Percentiles rank a stretch among this genome's conserved stretches.
phyloP scores from a whole-genome alignment of 2,329 filamentous ascomycete genomes.

The Grosmannia serpens region DNA sequence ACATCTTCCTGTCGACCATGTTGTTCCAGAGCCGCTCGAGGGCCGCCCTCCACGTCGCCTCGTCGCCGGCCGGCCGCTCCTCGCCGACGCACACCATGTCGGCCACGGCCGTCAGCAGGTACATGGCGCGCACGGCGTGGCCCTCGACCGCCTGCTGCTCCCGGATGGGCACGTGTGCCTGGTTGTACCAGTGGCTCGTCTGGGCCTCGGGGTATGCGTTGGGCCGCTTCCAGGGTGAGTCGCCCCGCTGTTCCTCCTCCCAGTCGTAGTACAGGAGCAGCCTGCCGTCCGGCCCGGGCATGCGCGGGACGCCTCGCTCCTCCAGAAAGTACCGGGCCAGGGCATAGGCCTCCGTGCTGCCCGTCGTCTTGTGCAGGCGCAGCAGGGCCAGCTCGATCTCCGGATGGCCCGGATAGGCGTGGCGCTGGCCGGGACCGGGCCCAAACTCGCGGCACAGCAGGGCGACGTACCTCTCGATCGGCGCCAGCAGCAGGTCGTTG shows the following conservation, averaged over 20 bases:
- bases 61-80: constrained; percentile 13
- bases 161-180: constrained; percentile 42
- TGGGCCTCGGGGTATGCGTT: constrained; percentile 31
- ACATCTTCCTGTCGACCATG: constrained; percentile 51
- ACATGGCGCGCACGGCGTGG: constrained; percentile 49
- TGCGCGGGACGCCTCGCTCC: constrained; percentile 43
- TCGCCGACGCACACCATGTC: constrained; percentile 35
- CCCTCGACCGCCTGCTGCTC: constrained; percentile 45
- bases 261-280: constrained; percentile 38
- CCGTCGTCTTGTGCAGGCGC: constrained; percentile 24
- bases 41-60: constrained; percentile 22
- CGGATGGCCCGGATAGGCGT: constrained; percentile 50
- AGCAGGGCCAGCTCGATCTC: constrained; percentile 37
- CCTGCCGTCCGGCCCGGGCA: constrained; percentile 30
- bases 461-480: constrained; percentile 42
- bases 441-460: constrained; percentile 42
- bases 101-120: constrained; percentile 45
- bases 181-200: constrained; percentile 36
- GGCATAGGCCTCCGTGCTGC: constrained; percentile 24
- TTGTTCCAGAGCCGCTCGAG: constrained; percentile 43
- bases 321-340: constrained; percentile 45
- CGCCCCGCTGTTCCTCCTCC: constrained; percentile 38
- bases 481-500: constrained; percentile 38
- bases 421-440: constrained; percentile 32
- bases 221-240: constrained; percentile 33